phyloP scores from a whole-genome alignment of 352 stramenopile species.

The Phytophthora tentaculata region DNA sequence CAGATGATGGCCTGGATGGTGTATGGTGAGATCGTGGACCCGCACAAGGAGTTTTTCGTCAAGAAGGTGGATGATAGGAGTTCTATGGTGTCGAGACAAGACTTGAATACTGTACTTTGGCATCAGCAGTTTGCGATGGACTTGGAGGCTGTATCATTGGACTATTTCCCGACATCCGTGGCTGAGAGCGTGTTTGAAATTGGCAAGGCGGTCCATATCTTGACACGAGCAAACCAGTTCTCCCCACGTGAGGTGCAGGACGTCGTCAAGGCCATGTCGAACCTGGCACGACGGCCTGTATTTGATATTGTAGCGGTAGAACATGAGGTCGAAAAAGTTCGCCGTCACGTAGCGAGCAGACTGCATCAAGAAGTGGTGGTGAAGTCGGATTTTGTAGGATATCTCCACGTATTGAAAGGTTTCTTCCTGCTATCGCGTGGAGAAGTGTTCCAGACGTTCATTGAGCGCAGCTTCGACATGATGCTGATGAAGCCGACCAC shows the following conservation, averaged over 20 bases:
- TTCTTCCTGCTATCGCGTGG: conserved; percentile 75
- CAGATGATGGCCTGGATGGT: conserved; percentile 88
- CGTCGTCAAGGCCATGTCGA: conserved; percentile 45
- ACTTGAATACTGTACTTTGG: conserved; percentile 39
- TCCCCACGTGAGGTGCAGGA: conserved; percentile 55
- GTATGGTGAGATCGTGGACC: conserved; percentile 72
- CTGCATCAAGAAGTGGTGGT: conserved; percentile 76
- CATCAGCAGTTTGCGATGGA: conserved; percentile 60
- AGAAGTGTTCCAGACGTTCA: conserved; percentile 77
- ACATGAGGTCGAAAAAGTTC: conserved; percentile 64
- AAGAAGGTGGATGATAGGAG: conserved; percentile 27
- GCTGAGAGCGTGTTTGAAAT: conserved; percentile 77
- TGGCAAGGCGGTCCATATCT: conserved; percentile 65
- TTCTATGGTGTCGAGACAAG: background rate
- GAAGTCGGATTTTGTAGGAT: conserved; percentile 66
- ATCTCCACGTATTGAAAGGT: conserved; percentile 60
- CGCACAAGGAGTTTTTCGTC: conserved; percentile 82
- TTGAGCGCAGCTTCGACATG: conserved; percentile 63
- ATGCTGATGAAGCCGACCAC: conserved; percentile 58
- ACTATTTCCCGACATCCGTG: conserved; percentile 65
- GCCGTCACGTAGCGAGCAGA: conserved; percentile 52
- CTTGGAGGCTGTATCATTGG: conserved; percentile 60
- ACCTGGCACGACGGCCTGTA: conserved; percentile 37
- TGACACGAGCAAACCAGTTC: conserved; percentile 56
- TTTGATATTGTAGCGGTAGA: conserved; percentile 65